Percentiles rank a stretch among this genome's conserved stretches.
Conservation (phyloP, 2,329 filamentous ascomycete species). For the Ophiostoma sp. region DNA sequence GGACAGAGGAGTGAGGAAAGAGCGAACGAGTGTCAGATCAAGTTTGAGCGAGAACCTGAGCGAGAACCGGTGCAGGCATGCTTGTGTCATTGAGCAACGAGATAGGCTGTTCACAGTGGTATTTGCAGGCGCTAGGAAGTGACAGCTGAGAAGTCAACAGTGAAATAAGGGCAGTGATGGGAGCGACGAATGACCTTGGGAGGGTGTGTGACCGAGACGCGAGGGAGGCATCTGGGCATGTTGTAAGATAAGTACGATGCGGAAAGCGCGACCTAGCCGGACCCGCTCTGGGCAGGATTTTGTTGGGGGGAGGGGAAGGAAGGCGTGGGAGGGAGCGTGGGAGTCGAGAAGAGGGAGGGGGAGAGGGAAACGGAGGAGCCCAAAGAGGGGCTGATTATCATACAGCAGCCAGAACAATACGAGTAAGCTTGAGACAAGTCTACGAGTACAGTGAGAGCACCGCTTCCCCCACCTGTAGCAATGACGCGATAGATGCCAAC, state of each 20-base stretch:
- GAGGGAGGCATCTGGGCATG: not conserved
- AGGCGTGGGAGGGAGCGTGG: not conserved
- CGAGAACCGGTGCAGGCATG: not conserved
- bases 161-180: not conserved
- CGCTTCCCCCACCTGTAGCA: not conserved
- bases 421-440: too few relatives aligned
- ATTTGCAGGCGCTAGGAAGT: not conserved
- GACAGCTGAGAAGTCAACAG: not conserved
- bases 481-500: not conserved
- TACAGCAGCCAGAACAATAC: not conserved
- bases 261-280: constrained; percentile 4
- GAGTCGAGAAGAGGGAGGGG: not conserved
- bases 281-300: constrained; percentile 11
- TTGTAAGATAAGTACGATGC: not conserved
- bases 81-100: not conserved
- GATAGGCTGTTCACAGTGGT: too few relatives aligned
- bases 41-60: constrained; percentile 1
- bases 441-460: not conserved
- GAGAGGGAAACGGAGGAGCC: not conserved
- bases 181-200: constrained; percentile 7
- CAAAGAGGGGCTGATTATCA: constrained; percentile 14
- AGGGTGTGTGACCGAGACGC: not conserved
- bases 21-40: not conserved
- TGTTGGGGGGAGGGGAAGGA: constrained; percentile 4
- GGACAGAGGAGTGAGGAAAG: not conserved